phyloP scores from a whole-genome alignment of 1,284 basidiomycete species.

The Cryptococcus deneoformans region DNA sequence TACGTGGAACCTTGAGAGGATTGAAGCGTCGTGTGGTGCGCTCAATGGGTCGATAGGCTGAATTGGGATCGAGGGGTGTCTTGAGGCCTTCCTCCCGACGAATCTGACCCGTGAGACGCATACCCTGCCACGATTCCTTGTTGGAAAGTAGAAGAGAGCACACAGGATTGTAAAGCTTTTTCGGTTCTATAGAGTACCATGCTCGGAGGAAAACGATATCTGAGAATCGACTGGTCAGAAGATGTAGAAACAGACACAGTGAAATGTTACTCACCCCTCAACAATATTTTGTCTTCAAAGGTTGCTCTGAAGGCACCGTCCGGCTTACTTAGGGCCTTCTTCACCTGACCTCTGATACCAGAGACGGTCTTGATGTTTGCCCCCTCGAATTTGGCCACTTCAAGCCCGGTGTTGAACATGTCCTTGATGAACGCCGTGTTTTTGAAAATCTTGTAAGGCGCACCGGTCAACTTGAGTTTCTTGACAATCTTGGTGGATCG shows the following conservation, averaged over 20 bases:
- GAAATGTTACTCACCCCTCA: conserved; percentile 68
- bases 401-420: conserved; percentile 91
- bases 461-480: conserved; percentile 95
- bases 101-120: conserved; percentile 94
- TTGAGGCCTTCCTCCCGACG: conserved; percentile 78
- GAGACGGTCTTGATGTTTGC: conserved; percentile 94
- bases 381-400: conserved; percentile 98
- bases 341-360: conserved; percentile 93
- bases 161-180: conserved; percentile 96
- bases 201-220: conserved; percentile 95
- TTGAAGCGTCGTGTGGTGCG: conserved; percentile 85
- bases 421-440: conserved; percentile 98
- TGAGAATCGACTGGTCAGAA: conserved; percentile 36
- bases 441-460: conserved; percentile 96
- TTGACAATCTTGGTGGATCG: conserved; percentile 93
- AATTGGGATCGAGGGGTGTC: conserved; percentile 79
- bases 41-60: conserved; percentile 79
- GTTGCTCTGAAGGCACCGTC: conserved; percentile 95
- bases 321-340: conserved; percentile 90
- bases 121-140: conserved; percentile 79
- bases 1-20: conserved; percentile 81
- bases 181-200: conserved; percentile 94
- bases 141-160: conserved; percentile 81
- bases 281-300: conserved; percentile 97
- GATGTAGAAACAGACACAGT: not conserved